These are phyloP conservation scores for Amphibolis antarctica DNA, from an alignment of 106 monocot species.

Conservation along the genomic window DNA sequence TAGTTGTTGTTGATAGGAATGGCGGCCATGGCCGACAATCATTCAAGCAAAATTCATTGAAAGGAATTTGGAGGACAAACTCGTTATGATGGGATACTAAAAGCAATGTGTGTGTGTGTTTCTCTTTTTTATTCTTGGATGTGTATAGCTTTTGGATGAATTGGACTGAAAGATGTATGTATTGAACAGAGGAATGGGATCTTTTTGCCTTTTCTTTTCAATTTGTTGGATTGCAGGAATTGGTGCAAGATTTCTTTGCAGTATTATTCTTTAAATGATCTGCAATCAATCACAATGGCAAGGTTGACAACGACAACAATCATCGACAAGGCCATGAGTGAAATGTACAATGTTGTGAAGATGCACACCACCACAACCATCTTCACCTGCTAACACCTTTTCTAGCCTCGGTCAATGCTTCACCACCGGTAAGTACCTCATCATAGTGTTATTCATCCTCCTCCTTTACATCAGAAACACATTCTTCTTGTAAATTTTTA, in stretches of 20 bases:
- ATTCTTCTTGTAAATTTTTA: no score
- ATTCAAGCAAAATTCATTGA: slow-evolving; percentile 27
- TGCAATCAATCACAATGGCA: background rate
- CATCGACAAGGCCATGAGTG: no score
- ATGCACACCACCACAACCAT: no score
- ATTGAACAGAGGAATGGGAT: background rate
- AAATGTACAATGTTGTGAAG: no score
- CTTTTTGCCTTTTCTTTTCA: background rate
- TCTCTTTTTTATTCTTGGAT: background rate
- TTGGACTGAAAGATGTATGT: background rate
- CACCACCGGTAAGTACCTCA: no score
- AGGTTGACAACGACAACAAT: background rate
- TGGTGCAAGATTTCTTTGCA: background rate
- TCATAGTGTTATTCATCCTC: no score
- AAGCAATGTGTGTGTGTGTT: background rate
- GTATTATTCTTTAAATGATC: background rate
- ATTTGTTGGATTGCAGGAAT: background rate
- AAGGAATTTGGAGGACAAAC: slow-evolving; percentile 37
- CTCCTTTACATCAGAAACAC: no score
- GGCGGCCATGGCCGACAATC: background rate
- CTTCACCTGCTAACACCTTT: no score
- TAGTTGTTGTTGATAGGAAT: slow-evolving; percentile 6
- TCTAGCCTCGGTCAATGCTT: no score
- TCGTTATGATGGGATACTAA: background rate
- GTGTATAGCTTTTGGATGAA: background rate